A percentile compares a stretch with the other conserved stretches of the same genome.
phyloP scores from a whole-genome alignment of 345 rosid species.

The Heritiera fomes region DNA sequence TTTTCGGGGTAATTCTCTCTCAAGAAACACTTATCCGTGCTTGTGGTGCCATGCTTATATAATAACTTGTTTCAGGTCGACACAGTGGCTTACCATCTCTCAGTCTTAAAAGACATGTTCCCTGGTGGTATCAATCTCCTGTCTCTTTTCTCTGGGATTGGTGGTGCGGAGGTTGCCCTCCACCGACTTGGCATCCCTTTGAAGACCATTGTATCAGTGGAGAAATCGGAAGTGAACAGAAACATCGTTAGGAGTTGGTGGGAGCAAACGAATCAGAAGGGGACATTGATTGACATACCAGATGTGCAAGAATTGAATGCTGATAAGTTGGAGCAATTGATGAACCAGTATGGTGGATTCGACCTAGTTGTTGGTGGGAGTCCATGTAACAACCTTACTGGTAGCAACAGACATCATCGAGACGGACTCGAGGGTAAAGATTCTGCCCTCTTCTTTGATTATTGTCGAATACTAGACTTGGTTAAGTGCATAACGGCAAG shows the following conservation, averaged over 20 bases:
- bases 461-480: conserved; percentile 58
- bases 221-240: conserved; percentile 63
- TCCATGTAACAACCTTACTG: conserved; percentile 89
- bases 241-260: conserved; percentile 68
- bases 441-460: conserved; percentile 78
- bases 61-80: conserved; percentile 58
- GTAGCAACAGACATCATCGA: conserved; percentile 71
- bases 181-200: conserved; percentile 67
- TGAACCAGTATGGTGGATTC: conserved; percentile 62
- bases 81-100: conserved; percentile 88
- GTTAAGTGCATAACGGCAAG: conserved; percentile 40
- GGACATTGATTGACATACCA: conserved; percentile 48
- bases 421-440: conserved; percentile 86
- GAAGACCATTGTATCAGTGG: conserved; percentile 76
- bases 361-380: conserved; percentile 94
- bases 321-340: conserved; percentile 47
- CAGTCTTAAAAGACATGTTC: conserved; percentile 60
- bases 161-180: conserved; percentile 92
- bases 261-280: conserved; percentile 89
- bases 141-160: conserved; percentile 92
- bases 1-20: background rate
- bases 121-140: conserved; percentile 70
- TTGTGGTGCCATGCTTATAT: background rate
- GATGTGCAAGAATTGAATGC: conserved; percentile 57
- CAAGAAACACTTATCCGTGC: background rate